phyloP scores from a whole-genome alignment of 2,329 filamentous ascomycete genomes.

The Coniella vitis region DNA sequence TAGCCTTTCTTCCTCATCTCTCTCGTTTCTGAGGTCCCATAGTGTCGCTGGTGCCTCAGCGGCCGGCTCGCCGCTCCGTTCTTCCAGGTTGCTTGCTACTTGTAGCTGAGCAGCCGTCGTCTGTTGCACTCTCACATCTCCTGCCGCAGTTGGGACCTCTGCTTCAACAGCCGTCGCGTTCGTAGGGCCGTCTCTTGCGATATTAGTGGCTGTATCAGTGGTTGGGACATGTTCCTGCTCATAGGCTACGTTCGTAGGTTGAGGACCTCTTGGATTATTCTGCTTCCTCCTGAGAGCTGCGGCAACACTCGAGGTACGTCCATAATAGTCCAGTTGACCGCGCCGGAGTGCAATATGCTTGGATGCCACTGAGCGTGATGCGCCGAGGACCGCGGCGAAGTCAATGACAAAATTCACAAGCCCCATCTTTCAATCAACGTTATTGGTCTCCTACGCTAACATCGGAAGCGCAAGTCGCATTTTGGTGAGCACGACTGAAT shows the following conservation, averaged over 20 bases:
- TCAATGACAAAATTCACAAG: conserved; percentile 62
- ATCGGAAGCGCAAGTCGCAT: not conserved
- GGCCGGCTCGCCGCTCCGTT: not conserved
- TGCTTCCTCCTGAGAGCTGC: conserved; percentile 22
- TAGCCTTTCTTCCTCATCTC: not conserved
- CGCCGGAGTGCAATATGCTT: conserved; percentile 54
- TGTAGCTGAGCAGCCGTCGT: not conserved
- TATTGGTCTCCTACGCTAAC: not conserved
- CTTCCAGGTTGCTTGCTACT: not conserved
- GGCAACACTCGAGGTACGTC: conserved; percentile 38
- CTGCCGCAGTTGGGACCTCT: not conserved
- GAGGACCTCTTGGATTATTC: not conserved
- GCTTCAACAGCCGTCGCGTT: not conserved
- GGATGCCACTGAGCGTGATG: conserved; percentile 59
- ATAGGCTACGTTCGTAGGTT: not conserved
- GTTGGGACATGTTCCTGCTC: not conserved
- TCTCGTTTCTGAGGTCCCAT: not conserved
- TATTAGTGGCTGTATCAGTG: not conserved
- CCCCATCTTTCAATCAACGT: conserved; percentile 36
- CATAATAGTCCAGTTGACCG: conserved; percentile 46
- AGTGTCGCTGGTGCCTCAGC: not conserved
- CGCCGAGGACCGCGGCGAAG: conserved; percentile 62
- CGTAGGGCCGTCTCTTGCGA: not conserved
- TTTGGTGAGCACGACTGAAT: not conserved
- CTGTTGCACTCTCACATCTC: not conserved